These are phyloP conservation scores for Teratosphaeria viscida DNA, from an alignment of 2,329 filamentous ascomycete species.

Conservation along the genomic window DNA sequence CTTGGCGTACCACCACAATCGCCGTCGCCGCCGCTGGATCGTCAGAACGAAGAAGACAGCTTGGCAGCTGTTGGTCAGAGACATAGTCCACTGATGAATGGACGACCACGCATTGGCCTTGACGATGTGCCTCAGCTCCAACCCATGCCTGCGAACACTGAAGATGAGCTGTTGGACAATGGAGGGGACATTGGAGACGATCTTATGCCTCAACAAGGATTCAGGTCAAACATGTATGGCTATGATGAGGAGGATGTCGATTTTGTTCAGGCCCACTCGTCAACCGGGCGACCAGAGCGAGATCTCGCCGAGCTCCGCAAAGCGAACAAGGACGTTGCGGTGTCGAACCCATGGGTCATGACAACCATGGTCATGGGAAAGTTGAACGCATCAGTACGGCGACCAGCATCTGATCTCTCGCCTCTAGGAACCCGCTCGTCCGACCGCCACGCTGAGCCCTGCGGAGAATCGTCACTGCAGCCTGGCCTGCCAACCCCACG, in stretches of 20 bases:
- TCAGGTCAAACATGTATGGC: constrained; percentile 26
- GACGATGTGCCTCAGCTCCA: neutral
- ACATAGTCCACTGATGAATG: neutral
- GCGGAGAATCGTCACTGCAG: neutral
- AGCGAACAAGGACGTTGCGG: constrained; percentile 20
- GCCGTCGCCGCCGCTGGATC: neutral
- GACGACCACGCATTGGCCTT: neutral
- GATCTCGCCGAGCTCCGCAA: constrained; percentile 24
- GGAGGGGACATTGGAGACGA: neutral
- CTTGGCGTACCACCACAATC: neutral
- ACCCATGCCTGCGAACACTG: neutral
- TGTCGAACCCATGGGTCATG: constrained; percentile 41
- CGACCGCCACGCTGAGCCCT: neutral
- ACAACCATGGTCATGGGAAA: constrained; percentile 39
- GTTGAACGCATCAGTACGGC: constrained; percentile 27
- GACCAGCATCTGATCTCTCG: neutral
- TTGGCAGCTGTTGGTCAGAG: neutral
- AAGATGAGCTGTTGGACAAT: neutral
- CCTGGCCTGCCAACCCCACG: constrained; percentile 19
- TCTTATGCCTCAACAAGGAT: neutral
- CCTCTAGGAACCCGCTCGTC: neutral
- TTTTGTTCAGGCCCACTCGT: constrained; percentile 8
- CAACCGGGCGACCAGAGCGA: constrained; percentile 8
- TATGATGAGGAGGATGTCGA: constrained; percentile 26
- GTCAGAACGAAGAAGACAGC: neutral